A percentile compares a stretch with the other conserved stretches of the same genome.
phyloP scores from a whole-genome alignment of 805 yeast genomes.

The Yarrowia divulgata region DNA sequence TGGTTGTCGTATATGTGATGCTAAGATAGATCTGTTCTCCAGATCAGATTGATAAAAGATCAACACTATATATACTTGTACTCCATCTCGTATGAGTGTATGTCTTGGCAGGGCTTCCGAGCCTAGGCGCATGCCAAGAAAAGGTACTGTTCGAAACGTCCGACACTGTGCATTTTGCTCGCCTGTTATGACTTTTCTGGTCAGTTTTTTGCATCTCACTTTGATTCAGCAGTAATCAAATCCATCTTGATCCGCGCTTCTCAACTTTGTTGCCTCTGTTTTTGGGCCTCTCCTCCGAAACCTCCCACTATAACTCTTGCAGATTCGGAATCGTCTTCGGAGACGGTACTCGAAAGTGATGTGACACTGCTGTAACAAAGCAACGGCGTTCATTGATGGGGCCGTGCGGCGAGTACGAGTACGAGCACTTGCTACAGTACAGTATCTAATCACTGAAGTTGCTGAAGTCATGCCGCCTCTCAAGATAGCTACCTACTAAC shows the following conservation, averaged over 20 bases:
- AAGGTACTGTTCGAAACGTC: not conserved
- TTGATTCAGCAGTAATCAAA: not conserved
- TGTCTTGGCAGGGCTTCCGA: constrained; percentile 5
- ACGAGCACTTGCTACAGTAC: no score
- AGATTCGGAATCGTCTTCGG: constrained; percentile 9
- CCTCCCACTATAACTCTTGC: constrained; percentile 2
- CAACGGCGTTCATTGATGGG: no score
- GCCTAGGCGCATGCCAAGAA: constrained; percentile 14
- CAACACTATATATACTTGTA: not conserved
- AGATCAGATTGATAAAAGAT: not conserved
- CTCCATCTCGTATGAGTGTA: not conserved
- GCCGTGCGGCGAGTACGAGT: no score
- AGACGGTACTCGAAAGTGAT: not conserved
- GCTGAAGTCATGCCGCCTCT: no score
- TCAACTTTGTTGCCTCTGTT: not conserved
- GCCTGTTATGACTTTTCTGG: not conserved
- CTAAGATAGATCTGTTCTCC: not conserved
- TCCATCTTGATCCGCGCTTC: not conserved
- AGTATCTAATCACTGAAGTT: no score
- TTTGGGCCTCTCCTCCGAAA: not conserved
- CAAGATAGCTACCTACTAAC: no score
- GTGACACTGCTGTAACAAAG: not conserved
- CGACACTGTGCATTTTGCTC: not conserved
- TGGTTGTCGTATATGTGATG: not conserved
- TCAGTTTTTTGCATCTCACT: not conserved